phyloP scores from a whole-genome alignment of 805 yeast genomes.

The Myxozyma lipomycoides region DNA sequence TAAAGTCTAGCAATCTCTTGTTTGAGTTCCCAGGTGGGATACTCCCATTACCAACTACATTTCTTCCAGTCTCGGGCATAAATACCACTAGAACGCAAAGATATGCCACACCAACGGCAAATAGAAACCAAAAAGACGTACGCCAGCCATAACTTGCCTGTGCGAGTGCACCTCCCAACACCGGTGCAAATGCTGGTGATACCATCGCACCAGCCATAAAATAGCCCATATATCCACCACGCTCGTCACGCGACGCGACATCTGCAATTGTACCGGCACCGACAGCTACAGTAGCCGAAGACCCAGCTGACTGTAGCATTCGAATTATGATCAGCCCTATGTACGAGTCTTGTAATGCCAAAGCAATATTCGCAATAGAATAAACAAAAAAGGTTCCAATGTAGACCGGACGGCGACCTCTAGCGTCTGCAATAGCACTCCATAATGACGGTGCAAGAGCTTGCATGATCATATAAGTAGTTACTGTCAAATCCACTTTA shows the following conservation, averaged over 20 bases:
- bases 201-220: constrained; percentile 60
- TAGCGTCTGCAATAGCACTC: constrained; percentile 61
- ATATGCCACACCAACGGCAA: constrained; percentile 55
- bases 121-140: constrained; percentile 68
- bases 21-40: constrained; percentile 43
- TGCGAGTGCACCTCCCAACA: constrained; percentile 53
- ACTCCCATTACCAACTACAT: constrained; percentile 72
- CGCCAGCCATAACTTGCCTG: constrained; percentile 57
- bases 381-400: constrained; percentile 53
- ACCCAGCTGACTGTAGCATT: constrained; percentile 70
- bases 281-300: constrained; percentile 71
- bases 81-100: constrained; percentile 38
- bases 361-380: constrained; percentile 58
- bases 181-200: constrained; percentile 76
- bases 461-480: constrained; percentile 68
- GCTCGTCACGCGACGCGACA: constrained; percentile 55
- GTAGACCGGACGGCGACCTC: constrained; percentile 70
- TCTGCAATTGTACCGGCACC: constrained; percentile 72
- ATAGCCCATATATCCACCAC: constrained; percentile 69
- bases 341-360: constrained; percentile 51
- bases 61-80: constrained; percentile 73
- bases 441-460: constrained; percentile 65
- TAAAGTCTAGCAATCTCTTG: not conserved
- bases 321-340: constrained; percentile 62
- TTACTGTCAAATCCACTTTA: constrained; percentile 65